Evolutionary conservation across 768 basidiomycete genomes (phyloP).

Genomic region (Polyporus arcularius): DNA sequence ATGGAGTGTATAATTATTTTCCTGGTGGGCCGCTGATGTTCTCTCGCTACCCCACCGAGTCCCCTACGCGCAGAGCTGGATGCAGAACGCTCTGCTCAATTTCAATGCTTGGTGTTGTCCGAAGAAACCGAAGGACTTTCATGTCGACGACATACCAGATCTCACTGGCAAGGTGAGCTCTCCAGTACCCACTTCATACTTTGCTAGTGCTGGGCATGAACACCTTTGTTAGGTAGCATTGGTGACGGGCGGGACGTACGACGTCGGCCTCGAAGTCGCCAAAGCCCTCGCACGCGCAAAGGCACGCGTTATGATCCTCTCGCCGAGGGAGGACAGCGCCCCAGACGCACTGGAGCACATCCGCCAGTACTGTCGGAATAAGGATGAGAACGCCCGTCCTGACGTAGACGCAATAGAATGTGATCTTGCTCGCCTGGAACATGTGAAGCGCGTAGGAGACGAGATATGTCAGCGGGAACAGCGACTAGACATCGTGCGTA

Average conservation of each 20-base stretch:
- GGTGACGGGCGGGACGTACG: slow-evolving; percentile 33
- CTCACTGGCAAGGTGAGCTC: slow-evolving; percentile 3
- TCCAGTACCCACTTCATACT: neutral
- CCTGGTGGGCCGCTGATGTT: neutral
- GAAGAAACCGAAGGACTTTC: neutral
- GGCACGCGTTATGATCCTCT: slow-evolving; percentile 31
- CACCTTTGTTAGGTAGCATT: slow-evolving; percentile 26
- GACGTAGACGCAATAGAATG: slow-evolving; percentile 30
- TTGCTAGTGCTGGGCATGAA: neutral
- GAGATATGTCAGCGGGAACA: slow-evolving; percentile 21
- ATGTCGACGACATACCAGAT: slow-evolving; percentile 4
- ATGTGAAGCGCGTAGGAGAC: slow-evolving; percentile 32
- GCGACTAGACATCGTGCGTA: slow-evolving; percentile 27
- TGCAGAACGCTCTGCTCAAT: neutral
- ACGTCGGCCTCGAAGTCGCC: slow-evolving; percentile 35
- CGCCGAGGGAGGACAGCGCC: slow-evolving; percentile 26
- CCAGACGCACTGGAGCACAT: slow-evolving; percentile 28
- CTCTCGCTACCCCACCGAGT: neutral
- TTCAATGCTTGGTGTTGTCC: neutral
- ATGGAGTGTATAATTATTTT: neutral
- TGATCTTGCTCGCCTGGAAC: slow-evolving; percentile 28
- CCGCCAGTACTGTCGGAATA: slow-evolving; percentile 8
- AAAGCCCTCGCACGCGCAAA: slow-evolving; percentile 29
- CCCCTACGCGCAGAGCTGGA: neutral
- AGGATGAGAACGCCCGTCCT: neutral